Evolutionary conservation across 2,329 filamentous ascomycete genomes (phyloP).

Genomic region (Didymellaceae sp.): DNA sequence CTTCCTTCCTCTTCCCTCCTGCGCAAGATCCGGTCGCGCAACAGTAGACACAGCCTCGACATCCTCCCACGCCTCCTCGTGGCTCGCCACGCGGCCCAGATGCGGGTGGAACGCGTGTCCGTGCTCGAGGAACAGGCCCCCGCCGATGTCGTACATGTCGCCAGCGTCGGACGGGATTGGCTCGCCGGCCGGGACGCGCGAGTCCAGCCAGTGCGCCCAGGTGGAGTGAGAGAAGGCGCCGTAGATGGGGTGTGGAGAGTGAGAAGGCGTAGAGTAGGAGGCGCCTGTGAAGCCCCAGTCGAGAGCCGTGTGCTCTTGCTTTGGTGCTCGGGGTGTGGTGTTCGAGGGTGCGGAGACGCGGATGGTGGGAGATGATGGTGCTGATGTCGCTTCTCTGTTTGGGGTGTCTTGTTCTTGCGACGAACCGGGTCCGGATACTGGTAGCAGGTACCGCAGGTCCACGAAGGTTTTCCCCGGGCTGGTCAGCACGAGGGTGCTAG

Average conservation of each 20-base stretch:
- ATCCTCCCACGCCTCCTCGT: constrained; percentile 73
- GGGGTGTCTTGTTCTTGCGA: too few species aligned
- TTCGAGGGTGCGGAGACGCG: neutral
- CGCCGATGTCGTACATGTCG: constrained; percentile 57
- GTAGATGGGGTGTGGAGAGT: neutral
- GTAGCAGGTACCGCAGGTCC: constrained; percentile 63
- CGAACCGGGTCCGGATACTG: too few species aligned
- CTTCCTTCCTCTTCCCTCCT: constrained; percentile 20
- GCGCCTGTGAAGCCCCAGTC: constrained; percentile 72
- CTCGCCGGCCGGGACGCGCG: constrained; percentile 50
- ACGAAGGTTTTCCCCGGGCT: constrained; percentile 64
- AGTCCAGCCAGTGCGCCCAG: constrained; percentile 69
- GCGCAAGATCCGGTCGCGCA: too few species aligned
- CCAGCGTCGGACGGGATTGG: constrained; percentile 60
- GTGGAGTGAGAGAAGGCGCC: constrained; percentile 29
- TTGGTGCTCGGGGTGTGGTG: constrained; percentile 26
- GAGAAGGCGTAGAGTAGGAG: constrained; percentile 36
- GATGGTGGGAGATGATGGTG: too few species aligned
- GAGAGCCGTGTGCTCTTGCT: constrained; percentile 49
- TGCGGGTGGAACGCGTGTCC: constrained; percentile 66
- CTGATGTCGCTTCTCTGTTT: too few species aligned
- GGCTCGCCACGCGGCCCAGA: constrained; percentile 59
- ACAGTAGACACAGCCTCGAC: too few species aligned
- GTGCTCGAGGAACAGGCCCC: constrained; percentile 54
- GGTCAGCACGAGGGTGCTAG: constrained; percentile 69